Evolutionary conservation across 768 basidiomycete species (phyloP), one percentile per base, ranked within the genome.

Genomic region (Pisolithus tinctorius): DNA sequence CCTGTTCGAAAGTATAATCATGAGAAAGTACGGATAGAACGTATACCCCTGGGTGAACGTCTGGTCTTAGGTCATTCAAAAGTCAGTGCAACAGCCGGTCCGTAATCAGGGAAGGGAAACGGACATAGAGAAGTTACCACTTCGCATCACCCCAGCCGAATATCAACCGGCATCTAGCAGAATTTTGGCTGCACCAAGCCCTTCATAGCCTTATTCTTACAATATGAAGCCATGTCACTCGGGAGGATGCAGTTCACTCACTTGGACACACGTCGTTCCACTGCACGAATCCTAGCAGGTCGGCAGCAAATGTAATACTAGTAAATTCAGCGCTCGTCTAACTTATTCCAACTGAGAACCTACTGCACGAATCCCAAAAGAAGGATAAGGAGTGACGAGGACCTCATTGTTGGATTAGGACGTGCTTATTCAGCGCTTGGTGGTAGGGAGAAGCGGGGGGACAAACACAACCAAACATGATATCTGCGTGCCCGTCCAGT

Each of bases 251-350:
- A 29, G 37, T 38, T 27, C 25, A 54, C 65, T 57, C 48, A 88
- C 88, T 71, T 40, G 75, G 71, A 70, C 86, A 88, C 7, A 81
- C 55, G n/a, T 80, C 78, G 64, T 85, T 89, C 84, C 85, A 88
- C 43, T 76, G 71, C 10, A 91, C 68, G 45, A 72, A 74, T 56
- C 88, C 88, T 3, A 67, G 59, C 44, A 91, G 58, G 60, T 88
- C 83, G 7, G 81, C 55, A 10, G 81, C 80, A 44, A 69, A 63
- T 44, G 64, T 58, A 47, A 49, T 40, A 40, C 64, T 56, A 40
- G 50, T 45, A 31, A 52, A 4, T 34, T 34, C 34, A 34, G 34
- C 13, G 34, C 11, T 34, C 13, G 4, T 1, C 13, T 4, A 34
- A 34, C 13, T 11, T 34, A 4, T 13, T 34, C 34, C 3, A 34